phyloP scores from a whole-genome alignment of 768 basidiomycete species.

The Crucibulum laeve region DNA sequence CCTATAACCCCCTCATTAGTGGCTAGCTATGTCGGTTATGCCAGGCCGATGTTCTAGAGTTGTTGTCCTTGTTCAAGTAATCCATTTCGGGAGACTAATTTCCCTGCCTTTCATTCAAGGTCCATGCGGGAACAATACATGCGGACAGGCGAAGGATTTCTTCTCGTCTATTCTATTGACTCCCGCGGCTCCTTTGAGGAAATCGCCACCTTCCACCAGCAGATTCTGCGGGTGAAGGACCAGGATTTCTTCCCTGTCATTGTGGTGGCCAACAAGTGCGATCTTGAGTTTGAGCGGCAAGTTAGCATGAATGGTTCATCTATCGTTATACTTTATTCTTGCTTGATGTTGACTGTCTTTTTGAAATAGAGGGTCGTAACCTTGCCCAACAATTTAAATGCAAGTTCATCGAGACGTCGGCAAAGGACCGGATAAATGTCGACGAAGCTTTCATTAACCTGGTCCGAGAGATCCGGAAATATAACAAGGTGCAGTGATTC shows the following conservation, averaged over 20 bases:
- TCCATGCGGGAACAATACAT: conserved; percentile 99
- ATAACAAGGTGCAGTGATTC: conserved; percentile 67
- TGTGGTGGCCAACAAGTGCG: conserved; percentile 97
- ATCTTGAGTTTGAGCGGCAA: conserved; percentile 93
- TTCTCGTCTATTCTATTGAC: conserved; percentile 98
- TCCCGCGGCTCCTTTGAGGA: conserved; percentile 96
- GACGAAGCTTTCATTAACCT: conserved; percentile 93
- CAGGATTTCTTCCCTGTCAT: conserved; percentile 94
- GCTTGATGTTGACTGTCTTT: neutral
- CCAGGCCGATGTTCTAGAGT: neutral
- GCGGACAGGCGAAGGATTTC: conserved; percentile 97
- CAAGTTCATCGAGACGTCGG: conserved; percentile 94
- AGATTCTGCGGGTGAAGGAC: conserved; percentile 95
- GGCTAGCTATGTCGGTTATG: no score
- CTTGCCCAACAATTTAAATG: conserved; percentile 93
- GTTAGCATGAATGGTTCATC: conserved; percentile 86
- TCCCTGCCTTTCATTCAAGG: conserved; percentile 33
- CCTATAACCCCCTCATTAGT: no score
- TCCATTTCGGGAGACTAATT: no score
- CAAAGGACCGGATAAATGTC: conserved; percentile 94
- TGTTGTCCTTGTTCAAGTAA: conserved; percentile 3
- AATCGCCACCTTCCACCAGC: conserved; percentile 93
- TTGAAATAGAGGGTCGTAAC: conserved; percentile 85
- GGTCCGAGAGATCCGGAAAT: conserved; percentile 89
- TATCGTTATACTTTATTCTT: neutral